These are phyloP conservation scores for Sextonia rubra DNA, from an alignment of 164 flowering plant genomes.

Conservation along the genomic window DNA sequence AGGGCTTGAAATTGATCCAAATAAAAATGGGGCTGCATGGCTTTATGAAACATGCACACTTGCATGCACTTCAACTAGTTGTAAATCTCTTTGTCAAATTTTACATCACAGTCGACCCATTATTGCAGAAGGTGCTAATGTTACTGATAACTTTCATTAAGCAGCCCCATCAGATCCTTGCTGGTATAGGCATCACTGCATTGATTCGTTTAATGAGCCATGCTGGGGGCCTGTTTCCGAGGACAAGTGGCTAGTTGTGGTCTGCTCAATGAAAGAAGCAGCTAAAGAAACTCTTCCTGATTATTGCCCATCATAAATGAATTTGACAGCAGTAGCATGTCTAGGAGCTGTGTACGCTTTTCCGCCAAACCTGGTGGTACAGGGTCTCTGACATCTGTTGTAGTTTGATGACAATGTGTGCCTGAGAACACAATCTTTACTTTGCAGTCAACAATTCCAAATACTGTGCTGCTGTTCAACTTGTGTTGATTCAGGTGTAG, in stretches of 20 bases:
- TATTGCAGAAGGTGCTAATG: constrained; percentile 67
- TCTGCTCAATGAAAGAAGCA: constrained; percentile 73
- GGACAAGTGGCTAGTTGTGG: constrained; percentile 95
- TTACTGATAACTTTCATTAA: constrained; percentile 83
- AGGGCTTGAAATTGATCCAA: constrained; percentile 44
- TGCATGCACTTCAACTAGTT: constrained; percentile 90
- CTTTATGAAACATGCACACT: constrained; percentile 95
- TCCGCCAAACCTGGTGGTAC: constrained; percentile 24
- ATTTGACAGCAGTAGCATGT: constrained; percentile 28
- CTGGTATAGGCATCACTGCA: constrained; percentile 97
- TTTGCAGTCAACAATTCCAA: constrained; percentile 74
- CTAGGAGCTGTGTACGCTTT: constrained; percentile 29
- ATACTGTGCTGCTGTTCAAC: constrained; percentile 92
- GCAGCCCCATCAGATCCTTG: constrained; percentile 98
- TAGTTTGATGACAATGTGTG: constrained; percentile 47
- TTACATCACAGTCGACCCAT: constrained; percentile 84
- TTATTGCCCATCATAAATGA: constrained; percentile 38
- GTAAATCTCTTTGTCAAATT: constrained; percentile 96
- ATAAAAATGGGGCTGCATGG: constrained; percentile 96
- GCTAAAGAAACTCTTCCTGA: constrained; percentile 84
- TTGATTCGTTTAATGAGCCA: constrained; percentile 95
- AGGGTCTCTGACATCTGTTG: constrained; percentile 34
- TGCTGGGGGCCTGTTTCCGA: constrained; percentile 86
- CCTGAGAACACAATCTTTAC: constrained; percentile 40
- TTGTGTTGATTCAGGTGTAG: constrained; percentile 81